Evolutionary conservation across 371 early-diverging fungal species (phyloP).

Genomic region (Lichtheimia ramosa): DNA sequence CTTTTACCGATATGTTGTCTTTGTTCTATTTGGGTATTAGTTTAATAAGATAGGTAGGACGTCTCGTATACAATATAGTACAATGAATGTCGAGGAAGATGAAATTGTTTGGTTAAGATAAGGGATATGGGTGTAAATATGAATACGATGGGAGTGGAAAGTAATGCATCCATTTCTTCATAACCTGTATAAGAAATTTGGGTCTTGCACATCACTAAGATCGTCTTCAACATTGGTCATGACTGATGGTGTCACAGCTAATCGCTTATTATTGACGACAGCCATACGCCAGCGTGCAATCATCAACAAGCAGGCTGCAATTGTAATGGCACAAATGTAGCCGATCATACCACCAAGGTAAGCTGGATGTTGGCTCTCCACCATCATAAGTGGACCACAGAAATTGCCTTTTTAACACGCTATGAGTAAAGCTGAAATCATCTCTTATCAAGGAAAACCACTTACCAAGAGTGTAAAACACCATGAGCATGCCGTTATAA

Average conservation of each 20-base stretch:
- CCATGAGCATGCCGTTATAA: conserved; percentile 26
- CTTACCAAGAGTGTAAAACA: conserved; percentile 22
- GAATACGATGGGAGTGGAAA: not conserved
- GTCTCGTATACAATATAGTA: not conserved
- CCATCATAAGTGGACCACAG: conserved; percentile 23
- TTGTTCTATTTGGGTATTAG: too few species aligned
- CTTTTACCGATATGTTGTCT: too few species aligned
- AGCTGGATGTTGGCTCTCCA: conserved; percentile 10
- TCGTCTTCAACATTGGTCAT: conserved; percentile 28
- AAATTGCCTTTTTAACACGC: conserved; percentile 20
- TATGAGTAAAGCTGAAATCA: too few species aligned
- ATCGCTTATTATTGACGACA: conserved; percentile 16
- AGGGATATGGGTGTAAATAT: not conserved
- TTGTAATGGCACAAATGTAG: conserved; percentile 13
- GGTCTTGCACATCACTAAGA: conserved; percentile 31
- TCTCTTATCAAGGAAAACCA: not conserved
- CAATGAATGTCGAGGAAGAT: conserved; percentile 1
- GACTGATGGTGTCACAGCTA: conserved; percentile 9
- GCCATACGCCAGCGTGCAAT: conserved; percentile 28
- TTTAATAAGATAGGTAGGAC: too few species aligned
- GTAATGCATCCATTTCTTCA: conserved; percentile 7
- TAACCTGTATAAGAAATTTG: conserved; percentile 31
- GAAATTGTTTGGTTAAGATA: not conserved
- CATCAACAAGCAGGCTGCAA: conserved; percentile 8
- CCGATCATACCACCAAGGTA: conserved; percentile 20